Percentiles rank a stretch among this genome's conserved stretches.
phyloP scores from a whole-genome alignment of 164 flowering plant genomes.

The Brasenia schreberi region DNA sequence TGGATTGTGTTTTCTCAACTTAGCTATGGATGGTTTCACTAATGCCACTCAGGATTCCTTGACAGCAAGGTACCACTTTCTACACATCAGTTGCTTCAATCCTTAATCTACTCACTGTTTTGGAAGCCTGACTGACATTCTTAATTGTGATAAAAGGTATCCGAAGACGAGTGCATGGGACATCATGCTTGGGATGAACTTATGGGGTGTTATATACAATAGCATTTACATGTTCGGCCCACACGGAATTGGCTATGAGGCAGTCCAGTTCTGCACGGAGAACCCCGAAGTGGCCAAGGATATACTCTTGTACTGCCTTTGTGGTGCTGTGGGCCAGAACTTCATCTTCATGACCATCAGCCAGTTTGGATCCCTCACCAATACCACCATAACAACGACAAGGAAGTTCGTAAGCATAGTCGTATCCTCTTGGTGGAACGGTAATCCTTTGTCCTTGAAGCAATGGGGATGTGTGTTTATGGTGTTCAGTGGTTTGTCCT shows the following conservation, averaged over 20 bases:
- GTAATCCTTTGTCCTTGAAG: slow-evolving; percentile 80
- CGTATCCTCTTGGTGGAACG: slow-evolving; percentile 80
- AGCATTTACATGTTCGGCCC: slow-evolving; percentile 90
- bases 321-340: slow-evolving; percentile 98
- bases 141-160: slow-evolving; percentile 34
- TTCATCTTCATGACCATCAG: slow-evolving; percentile 94
- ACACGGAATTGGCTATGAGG: slow-evolving; percentile 58
- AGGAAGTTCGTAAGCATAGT: slow-evolving; percentile 97
- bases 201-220: slow-evolving; percentile 97
- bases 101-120: not conserved
- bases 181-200: slow-evolving; percentile 96
- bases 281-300: slow-evolving; percentile 99
- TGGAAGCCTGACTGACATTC: not conserved
- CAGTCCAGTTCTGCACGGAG: slow-evolving; percentile 70
- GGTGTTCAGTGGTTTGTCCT: slow-evolving; percentile 93
- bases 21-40: slow-evolving; percentile 94
- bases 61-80: slow-evolving; percentile 45
- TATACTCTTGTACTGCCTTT: slow-evolving; percentile 74
- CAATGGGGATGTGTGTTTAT: slow-evolving; percentile 87
- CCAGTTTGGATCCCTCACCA: slow-evolving; percentile 86
- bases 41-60: slow-evolving; percentile 97
- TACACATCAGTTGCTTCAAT: not conserved
- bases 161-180: slow-evolving; percentile 98
- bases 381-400: slow-evolving; percentile 97
- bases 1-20: slow-evolving; percentile 85